phyloP scores from a whole-genome alignment of 345 rosid genomes.

The Citrus reticulata region DNA sequence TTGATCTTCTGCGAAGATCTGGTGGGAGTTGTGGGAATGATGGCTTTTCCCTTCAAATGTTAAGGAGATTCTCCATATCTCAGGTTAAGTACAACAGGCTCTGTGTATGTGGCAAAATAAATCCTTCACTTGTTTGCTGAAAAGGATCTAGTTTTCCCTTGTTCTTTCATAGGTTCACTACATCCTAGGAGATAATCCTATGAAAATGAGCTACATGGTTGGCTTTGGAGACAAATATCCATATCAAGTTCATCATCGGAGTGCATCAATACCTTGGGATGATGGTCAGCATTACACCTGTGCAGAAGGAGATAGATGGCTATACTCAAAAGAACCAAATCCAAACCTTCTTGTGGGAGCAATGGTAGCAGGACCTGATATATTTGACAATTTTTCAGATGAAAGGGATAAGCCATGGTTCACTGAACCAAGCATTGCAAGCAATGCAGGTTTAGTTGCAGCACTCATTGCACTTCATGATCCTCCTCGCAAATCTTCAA shows the following conservation, averaged over 20 bases:
- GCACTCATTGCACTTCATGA: constrained; percentile 54
- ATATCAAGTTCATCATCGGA: constrained; percentile 48
- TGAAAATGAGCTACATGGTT: constrained; percentile 57
- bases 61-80: constrained; percentile 42
- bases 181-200: constrained; percentile 56
- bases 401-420: constrained; percentile 34
- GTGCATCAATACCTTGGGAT: constrained; percentile 50
- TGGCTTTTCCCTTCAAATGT: constrained; percentile 31
- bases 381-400: constrained; percentile 36
- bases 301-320: constrained; percentile 33
- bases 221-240: constrained; percentile 54
- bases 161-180: constrained; percentile 30
- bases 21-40: constrained; percentile 34
- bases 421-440: constrained; percentile 43
- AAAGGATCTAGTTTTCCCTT: not conserved
- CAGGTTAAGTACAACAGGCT: constrained; percentile 31
- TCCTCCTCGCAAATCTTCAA: constrained; percentile 27
- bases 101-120: not conserved
- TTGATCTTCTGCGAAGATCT: constrained; percentile 31
- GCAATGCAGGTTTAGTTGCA: constrained; percentile 50
- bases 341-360: constrained; percentile 42
- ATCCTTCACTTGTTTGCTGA: not conserved
- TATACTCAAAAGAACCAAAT: constrained; percentile 29
- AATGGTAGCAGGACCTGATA: constrained; percentile 42
- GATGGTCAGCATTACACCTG: constrained; percentile 35